Conservation (phyloP, 2,329 filamentous ascomycete species). For the Fusarium clavum region DNA sequence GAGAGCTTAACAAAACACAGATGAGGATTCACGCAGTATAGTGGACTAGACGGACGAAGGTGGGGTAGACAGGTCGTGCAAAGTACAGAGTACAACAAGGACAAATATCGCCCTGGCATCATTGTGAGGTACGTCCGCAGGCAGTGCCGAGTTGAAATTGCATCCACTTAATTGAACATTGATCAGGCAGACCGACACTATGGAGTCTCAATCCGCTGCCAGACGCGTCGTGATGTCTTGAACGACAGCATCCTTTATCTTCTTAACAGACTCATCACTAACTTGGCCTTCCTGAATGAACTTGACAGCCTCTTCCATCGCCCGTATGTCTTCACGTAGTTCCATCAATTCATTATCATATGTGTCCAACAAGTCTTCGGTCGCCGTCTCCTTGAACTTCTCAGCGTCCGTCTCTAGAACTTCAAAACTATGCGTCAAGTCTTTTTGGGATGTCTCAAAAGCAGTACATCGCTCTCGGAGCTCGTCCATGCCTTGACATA, state of each 20-base stretch:
- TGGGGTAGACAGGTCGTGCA: background rate
- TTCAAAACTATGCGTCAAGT: background rate
- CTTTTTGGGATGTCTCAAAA: background rate
- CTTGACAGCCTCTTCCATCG: background rate
- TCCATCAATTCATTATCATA: conserved; percentile 12
- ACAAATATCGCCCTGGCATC: background rate
- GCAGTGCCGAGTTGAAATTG: background rate
- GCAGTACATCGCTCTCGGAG: background rate
- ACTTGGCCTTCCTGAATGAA: conserved; percentile 6
- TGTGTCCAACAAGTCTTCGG: background rate
- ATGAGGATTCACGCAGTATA: background rate
- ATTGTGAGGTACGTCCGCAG: background rate
- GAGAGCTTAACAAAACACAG: background rate
- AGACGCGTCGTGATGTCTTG: conserved; percentile 5
- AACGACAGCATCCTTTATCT: conserved; percentile 14
- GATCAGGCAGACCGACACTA: background rate
- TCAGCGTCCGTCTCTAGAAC: background rate
- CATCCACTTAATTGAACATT: background rate
- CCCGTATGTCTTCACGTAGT: conserved; percentile 6
- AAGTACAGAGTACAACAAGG: background rate
- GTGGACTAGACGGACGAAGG: background rate
- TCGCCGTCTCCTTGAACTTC: background rate
- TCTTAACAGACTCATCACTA: conserved; percentile 10
- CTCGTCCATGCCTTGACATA: background rate
- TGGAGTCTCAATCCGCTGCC: background rate